phyloP scores from a whole-genome alignment of 2,329 filamentous ascomycete genomes.

The Ophiosphaerella narmari region DNA sequence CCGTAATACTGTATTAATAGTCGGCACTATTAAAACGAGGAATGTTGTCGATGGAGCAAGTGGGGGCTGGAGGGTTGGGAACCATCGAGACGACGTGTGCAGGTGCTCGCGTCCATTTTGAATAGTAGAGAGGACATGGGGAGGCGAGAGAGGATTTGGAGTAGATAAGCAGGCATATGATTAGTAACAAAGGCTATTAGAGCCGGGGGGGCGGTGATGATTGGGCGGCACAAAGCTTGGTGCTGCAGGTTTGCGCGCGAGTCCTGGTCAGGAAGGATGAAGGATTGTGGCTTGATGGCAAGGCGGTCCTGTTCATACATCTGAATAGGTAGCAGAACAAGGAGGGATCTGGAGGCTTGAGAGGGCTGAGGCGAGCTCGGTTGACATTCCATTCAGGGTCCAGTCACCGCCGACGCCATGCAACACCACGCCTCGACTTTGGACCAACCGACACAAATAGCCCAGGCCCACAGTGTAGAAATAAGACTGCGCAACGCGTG shows the following conservation, averaged over 20 bases:
- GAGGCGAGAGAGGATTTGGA: neutral
- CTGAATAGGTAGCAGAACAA: neutral
- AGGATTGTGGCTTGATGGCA: neutral
- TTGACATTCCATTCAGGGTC: too few species aligned
- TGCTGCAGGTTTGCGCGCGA: neutral
- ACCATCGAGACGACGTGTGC: neutral
- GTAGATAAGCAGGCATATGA: slow-evolving; percentile 1
- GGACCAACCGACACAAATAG: too few species aligned
- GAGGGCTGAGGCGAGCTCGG: too few species aligned
- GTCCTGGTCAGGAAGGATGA: neutral
- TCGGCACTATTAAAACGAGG: too few species aligned
- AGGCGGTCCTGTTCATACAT: too few species aligned
- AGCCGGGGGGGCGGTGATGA: neutral
- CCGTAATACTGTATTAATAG: too few species aligned
- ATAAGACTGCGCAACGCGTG: neutral
- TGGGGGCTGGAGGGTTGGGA: neutral
- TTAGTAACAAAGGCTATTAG: neutral
- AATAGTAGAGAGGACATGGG: neutral
- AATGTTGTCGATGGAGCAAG: too few species aligned
- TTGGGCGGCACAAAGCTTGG: neutral
- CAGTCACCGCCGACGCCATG: too few species aligned
- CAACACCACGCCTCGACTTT: too few species aligned
- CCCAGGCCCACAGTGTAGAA: too few species aligned
- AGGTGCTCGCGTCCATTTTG: neutral
- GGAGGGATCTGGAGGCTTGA: neutral